Evolutionary conservation across 2,329 filamentous ascomycete species (phyloP), one percentile per base, ranked within the genome.

Genomic region (Colletotrichum sp.): DNA sequence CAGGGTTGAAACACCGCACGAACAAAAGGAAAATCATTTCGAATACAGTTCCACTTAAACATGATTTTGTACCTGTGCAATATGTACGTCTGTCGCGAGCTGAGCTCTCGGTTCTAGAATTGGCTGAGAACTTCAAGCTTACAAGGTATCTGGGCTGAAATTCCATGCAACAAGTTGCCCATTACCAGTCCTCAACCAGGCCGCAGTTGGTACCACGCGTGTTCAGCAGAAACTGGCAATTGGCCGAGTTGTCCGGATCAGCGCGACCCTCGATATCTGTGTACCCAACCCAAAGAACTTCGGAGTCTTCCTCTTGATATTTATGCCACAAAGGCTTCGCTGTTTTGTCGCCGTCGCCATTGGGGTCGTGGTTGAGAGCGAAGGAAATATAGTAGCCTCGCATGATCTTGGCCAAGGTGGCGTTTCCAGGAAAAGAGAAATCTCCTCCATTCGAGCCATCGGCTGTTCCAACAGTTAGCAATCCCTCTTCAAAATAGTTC

Each of bases 341-440:
- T 9, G 6, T 32, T 18, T 63, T 63, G 12, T 63, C 30, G 1
- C 30, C 16, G 3, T 21, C 59, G 16, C 28, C 10, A 6, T 63
- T 63, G 59, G 59, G 59, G 13, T 63, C 30, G 2, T 63, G 59
- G n/a, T 24, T 30, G 30, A 63, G 12, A 34, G 59, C 59, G 30
- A 63, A 63, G 16, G 59, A 63, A 34, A 63, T 36, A 18, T 34
- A 63, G 28, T 63, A 63, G 59, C 59, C 32, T 21, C 59, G 59
- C 16, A 63, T 28, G 28, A 32, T 36, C 10, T 63, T 34, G 13
- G 59, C 59, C n/a, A 63, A 36, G 28, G 30, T 63, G 0, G 59
- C 28, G 8, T 63, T 63, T 9, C 59, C 59, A 16, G 28, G 59
- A n/a, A 36, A 63, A 16, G 28, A 36, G 28, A 24, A 21, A 5